These are phyloP conservation scores for Mycena chlorophos DNA, from an alignment of 768 basidiomycete genomes.

Conservation along the genomic window DNA sequence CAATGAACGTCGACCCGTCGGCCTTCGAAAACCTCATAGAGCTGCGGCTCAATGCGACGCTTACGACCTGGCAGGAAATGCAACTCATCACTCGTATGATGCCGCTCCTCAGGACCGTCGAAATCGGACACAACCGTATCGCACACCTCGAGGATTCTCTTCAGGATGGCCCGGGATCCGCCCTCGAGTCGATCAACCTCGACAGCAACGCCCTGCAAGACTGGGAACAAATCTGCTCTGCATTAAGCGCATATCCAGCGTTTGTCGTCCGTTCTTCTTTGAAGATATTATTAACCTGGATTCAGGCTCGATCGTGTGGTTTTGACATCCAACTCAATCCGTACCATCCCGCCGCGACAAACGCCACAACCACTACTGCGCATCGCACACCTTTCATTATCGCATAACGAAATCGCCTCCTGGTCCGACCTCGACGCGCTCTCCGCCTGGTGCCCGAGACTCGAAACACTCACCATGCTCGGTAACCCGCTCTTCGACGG, in stretches of 20 bases:
- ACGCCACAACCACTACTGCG: constrained; percentile 29
- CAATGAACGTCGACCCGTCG: constrained; percentile 33
- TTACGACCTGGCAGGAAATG: constrained; percentile 72
- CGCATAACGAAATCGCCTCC: constrained; percentile 53
- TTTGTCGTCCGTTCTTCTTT: constrained; percentile 34
- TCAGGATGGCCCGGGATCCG: constrained; percentile 26
- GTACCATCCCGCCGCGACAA: constrained; percentile 47
- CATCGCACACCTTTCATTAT: constrained; percentile 63
- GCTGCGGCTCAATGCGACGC: constrained; percentile 72
- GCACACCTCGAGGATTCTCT: constrained; percentile 14
- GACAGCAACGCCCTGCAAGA: constrained; percentile 63
- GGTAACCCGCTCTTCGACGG: constrained; percentile 68
- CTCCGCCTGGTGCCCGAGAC: constrained; percentile 63
- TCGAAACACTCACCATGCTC: constrained; percentile 59
- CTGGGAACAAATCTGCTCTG: constrained; percentile 53
- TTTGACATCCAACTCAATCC: constrained; percentile 62
- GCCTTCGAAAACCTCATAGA: constrained; percentile 56
- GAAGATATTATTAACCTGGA: constrained; percentile 12
- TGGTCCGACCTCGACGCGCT: constrained; percentile 72
- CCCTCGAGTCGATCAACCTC: constrained; percentile 61
- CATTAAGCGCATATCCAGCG: constrained; percentile 47
- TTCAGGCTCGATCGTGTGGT: constrained; percentile 64
- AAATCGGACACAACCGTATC: constrained; percentile 73
- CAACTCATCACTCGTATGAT: constrained; percentile 49
- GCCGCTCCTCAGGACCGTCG: constrained; percentile 55